phyloP scores from a whole-genome alignment of 108 stramenopile genomes.

The Cyclostephanos invisitatus region DNA sequence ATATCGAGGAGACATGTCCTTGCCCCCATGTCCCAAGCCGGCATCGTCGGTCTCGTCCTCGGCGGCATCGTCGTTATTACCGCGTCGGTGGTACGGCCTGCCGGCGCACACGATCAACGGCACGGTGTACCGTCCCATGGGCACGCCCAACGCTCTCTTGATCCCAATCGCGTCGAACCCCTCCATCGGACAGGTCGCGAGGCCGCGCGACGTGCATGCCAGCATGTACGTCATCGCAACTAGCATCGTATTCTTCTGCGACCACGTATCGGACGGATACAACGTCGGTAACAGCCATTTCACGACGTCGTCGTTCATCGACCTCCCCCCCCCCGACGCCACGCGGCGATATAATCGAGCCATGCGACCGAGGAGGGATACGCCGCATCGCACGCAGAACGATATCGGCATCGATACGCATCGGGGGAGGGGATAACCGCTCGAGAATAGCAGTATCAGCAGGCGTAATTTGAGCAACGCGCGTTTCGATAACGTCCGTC shows the following conservation, averaged over 20 bases:
- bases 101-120: constrained; percentile 78
- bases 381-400: constrained; percentile 52
- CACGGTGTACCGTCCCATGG: constrained; percentile 58
- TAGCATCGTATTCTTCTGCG: constrained; percentile 91
- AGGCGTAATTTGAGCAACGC: constrained; percentile 48
- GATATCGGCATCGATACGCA: constrained; percentile 61
- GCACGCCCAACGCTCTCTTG: constrained; percentile 62
- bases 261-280: constrained; percentile 80
- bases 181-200: constrained; percentile 93
- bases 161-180: constrained; percentile 71
- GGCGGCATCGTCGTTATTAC: constrained; percentile 5
- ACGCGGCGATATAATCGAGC: no score
- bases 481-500: constrained; percentile 21
- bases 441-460: constrained; percentile 68
- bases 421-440: constrained; percentile 78
- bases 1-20: constrained; percentile 51
- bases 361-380: constrained; percentile 51
- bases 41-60: constrained; percentile 60
- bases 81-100: constrained; percentile 36
- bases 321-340: no score
- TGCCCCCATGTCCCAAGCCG: constrained; percentile 60
- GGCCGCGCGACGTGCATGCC: constrained; percentile 74
- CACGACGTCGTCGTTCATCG: no score
- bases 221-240: constrained; percentile 88
- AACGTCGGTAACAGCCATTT: constrained; percentile 79